Evolutionary conservation across 768 basidiomycete species (phyloP), one percentile per base, ranked within the genome.

Genomic region (Suillus brevipes): DNA sequence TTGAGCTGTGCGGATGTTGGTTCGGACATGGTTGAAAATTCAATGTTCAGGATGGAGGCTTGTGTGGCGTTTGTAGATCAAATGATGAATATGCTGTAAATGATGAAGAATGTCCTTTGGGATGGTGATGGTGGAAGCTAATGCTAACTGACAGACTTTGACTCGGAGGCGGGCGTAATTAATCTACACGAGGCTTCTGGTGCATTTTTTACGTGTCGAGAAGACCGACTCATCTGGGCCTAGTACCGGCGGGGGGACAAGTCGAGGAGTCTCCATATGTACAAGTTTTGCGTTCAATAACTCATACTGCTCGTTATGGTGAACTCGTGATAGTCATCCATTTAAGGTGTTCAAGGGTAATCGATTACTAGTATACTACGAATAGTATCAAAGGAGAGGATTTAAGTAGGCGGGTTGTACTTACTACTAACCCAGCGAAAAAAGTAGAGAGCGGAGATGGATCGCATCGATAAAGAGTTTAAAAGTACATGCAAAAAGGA

Each of bases 1-100:
- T 85, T 84, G 61, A 84, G 68, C 25, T 60, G 55, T 53, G 49
- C 28, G 13, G 64, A 57, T 13, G 64, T 66, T 9, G 42, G 52
- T 28, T 53, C 40, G 34, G 65, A 36, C 60, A 49, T 52, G 59
- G 6, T 40, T 25, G 23, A 63, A 37, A 38, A 62, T n/a, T n/a
- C n/a, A n/a, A n/a, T n/a, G 4, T 28, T 28, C 18, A 38, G 50
- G 13, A 31, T 40, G 10, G 62, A 61, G 40, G 57, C 7, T 36
- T 36, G 20, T 40, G 37, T 25, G 37, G 57, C 23, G 57, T 58
- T 14, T 38, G 37, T 0, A 3, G 38, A 58, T 58, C 37, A 40
- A 23, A 38, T 16, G 34, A 25, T 58, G 23, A 37, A 57, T 12
- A 31, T 10, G 52, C 47, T 25, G 20, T n/a, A n/a, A 45, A 50